These are phyloP conservation scores for Teratosphaeria gauchensis DNA, from an alignment of 2,329 filamentous ascomycete genomes.

Conservation along the genomic window DNA sequence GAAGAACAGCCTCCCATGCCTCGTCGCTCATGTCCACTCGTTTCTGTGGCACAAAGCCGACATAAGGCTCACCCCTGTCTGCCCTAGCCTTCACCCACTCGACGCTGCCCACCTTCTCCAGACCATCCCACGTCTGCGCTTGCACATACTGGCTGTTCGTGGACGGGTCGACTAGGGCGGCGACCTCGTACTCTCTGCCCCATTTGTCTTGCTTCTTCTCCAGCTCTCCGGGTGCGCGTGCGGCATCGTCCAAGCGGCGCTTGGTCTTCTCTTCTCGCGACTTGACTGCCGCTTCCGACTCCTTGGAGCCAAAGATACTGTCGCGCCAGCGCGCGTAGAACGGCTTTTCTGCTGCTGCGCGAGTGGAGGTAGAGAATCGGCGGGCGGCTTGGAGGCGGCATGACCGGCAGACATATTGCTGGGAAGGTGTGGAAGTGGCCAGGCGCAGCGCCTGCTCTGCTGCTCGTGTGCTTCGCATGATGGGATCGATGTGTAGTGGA, in stretches of 20 bases:
- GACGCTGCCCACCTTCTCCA: slow-evolving; percentile 46
- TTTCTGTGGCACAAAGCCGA: slow-evolving; percentile 29
- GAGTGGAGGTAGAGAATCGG: slow-evolving; percentile 17
- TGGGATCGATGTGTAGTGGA: background rate
- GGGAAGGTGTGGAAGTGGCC: slow-evolving; percentile 8
- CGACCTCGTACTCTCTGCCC: slow-evolving; percentile 15
- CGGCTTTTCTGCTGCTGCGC: slow-evolving; percentile 11
- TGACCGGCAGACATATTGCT: slow-evolving; percentile 19
- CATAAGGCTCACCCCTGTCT: slow-evolving; percentile 27
- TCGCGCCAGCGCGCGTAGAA: slow-evolving; percentile 17
- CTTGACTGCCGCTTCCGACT: slow-evolving; percentile 8
- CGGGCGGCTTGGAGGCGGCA: slow-evolving; percentile 20
- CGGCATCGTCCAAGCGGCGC: background rate
- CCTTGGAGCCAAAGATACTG: slow-evolving; percentile 19
- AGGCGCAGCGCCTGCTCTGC: slow-evolving; percentile 21
- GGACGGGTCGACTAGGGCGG: slow-evolving; percentile 13
- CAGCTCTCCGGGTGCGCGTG: background rate
- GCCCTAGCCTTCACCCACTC: slow-evolving; percentile 30
- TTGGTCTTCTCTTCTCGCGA: slow-evolving; percentile 11
- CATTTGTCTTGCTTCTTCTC: slow-evolving; percentile 7
- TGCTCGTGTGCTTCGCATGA: slow-evolving; percentile 13
- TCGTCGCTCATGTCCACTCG: slow-evolving; percentile 27
- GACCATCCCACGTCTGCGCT: slow-evolving; percentile 42
- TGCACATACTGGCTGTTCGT: slow-evolving; percentile 32
- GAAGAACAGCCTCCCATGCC: slow-evolving; percentile 35